Evolutionary conservation across 1,284 basidiomycete species (phyloP).

Genomic region (Chondrostereum purpureum): DNA sequence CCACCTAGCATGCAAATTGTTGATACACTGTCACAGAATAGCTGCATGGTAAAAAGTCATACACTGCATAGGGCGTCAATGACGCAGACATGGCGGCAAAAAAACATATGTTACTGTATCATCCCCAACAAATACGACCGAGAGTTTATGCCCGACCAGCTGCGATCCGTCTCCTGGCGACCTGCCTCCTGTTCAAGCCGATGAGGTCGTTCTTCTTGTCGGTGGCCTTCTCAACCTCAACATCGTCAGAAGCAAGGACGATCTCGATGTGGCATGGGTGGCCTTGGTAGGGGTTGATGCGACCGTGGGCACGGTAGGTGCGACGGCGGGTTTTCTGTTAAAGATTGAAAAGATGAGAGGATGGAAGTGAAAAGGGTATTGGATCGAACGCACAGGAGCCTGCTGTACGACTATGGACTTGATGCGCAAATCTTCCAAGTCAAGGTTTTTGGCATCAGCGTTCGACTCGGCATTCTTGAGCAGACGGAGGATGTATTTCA

Average conservation of each 20-base stretch:
- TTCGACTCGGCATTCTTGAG: conserved; percentile 99
- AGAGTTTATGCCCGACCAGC: conserved; percentile 50
- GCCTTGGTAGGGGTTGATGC: conserved; percentile 88
- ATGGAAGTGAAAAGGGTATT: no score
- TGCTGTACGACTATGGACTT: conserved; percentile 98
- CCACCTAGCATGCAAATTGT: no score
- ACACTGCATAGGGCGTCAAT: conserved; percentile 7
- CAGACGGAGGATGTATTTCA: conserved; percentile 91
- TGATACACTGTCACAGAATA: no score
- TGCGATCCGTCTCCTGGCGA: conserved; percentile 79
- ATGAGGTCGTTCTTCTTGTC: conserved; percentile 60
- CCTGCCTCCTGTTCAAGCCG: conserved; percentile 75
- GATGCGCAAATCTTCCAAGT: conserved; percentile 88
- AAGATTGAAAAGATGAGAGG: conserved; percentile 6
- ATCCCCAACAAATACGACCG: conserved; percentile 1
- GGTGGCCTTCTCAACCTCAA: conserved; percentile 85
- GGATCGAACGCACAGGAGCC: conserved; percentile 70
- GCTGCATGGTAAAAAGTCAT: no score
- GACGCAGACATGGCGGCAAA: conserved; percentile 12
- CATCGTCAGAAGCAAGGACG: conserved; percentile 74
- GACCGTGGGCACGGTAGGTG: conserved; percentile 98
- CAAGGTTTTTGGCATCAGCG: conserved; percentile 96
- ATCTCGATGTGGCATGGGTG: conserved; percentile 95
- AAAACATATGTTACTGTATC: conserved; percentile 3
- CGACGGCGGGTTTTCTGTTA: conserved; percentile 98